phyloP scores from a whole-genome alignment of 2,329 filamentous ascomycete species.

The Colletotrichum endophyticum region DNA sequence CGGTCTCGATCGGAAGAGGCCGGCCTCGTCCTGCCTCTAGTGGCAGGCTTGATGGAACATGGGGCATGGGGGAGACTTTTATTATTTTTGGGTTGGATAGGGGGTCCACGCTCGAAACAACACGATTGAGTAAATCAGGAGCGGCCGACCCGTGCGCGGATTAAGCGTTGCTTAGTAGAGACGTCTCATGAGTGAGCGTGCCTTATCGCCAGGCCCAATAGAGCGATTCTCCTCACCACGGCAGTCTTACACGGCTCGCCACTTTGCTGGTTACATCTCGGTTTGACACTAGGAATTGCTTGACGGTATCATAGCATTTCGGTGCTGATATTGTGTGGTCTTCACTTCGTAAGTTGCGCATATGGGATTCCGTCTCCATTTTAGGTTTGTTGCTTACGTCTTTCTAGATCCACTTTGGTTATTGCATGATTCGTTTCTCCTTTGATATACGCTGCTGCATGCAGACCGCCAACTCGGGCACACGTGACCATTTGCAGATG shows the following conservation, averaged over 20 bases:
- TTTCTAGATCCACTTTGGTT: not conserved
- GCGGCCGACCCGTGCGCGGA: not conserved
- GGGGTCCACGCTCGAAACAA: conserved; percentile 19
- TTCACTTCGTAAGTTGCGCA: not conserved
- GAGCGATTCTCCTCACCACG: conserved; percentile 16
- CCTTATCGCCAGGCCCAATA: conserved; percentile 22
- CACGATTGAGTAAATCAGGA: conserved; percentile 5
- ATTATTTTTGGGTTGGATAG: conserved; percentile 4
- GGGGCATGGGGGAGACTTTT: not conserved
- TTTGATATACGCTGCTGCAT: not conserved
- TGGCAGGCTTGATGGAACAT: conserved; percentile 9
- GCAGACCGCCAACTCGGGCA: not conserved
- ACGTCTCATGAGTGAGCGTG: conserved; percentile 4
- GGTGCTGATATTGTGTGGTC: not conserved
- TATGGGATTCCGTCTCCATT: not conserved
- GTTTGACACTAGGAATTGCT: not conserved
- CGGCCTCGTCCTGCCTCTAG: not conserved
- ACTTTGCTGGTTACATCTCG: not conserved
- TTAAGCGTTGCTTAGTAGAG: conserved; percentile 13
- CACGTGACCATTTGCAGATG: not conserved
- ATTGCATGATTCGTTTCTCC: not conserved
- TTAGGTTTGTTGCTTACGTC: not conserved
- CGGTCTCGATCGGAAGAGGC: not conserved
- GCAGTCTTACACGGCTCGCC: not conserved
- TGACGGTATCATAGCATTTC: not conserved